Evolutionary conservation across 495 filamentous ascomycete species (phyloP).

Genomic region (Extremus antarcticus): DNA sequence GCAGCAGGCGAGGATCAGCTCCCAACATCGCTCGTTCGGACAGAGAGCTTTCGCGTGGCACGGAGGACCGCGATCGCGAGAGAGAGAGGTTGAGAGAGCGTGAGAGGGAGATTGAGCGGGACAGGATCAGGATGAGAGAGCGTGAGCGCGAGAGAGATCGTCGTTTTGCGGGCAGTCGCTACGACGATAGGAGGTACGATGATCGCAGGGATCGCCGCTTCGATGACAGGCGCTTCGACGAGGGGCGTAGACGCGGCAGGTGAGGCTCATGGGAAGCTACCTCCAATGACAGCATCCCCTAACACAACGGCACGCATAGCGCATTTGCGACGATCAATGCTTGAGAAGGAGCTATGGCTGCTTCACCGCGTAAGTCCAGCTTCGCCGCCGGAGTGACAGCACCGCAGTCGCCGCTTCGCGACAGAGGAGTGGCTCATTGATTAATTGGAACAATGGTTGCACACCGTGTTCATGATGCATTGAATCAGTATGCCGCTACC

Average conservation of each 20-base stretch:
- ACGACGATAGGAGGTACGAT: constrained; percentile 14
- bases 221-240: constrained; percentile 2
- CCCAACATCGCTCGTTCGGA: background rate
- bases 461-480: no score
- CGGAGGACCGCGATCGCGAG: background rate
- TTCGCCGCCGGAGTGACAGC: no score
- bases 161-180: constrained; percentile 6
- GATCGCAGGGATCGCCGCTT: constrained; percentile 10
- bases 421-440: no score
- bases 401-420: no score
- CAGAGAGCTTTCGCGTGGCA: background rate
- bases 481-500: no score
- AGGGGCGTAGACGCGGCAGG: background rate
- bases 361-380: no score
- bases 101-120: constrained; percentile 10
- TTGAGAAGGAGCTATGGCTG: no score
- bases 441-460: no score
- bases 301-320: no score
- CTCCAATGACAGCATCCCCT: no score
- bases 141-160: constrained; percentile 4
- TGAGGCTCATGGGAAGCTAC: no score
- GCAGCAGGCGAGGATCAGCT: background rate
- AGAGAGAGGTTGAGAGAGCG: constrained; percentile 8
- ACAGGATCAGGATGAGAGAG: constrained; percentile 1
- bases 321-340: no score